Evolutionary conservation across 768 basidiomycete species (phyloP).

Genomic region (Mrakia frigida): DNA sequence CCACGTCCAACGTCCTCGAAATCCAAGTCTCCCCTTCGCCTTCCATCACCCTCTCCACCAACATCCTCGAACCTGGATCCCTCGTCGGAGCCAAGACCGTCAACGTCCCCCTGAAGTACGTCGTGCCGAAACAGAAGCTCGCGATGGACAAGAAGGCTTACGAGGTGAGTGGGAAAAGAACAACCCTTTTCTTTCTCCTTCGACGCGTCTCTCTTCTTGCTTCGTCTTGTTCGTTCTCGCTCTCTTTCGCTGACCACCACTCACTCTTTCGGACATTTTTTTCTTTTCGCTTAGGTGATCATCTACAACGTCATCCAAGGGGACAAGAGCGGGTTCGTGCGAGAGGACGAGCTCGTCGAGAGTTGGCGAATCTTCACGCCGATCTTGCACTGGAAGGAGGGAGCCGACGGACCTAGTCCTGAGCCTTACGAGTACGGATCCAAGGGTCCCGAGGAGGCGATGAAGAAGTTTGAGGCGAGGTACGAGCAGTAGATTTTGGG

Average conservation of each 20-base stretch:
- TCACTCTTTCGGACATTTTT: neutral
- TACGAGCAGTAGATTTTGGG: neutral
- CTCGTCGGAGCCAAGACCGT: constrained; percentile 8
- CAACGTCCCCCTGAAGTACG: constrained; percentile 13
- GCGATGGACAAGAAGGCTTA: constrained; percentile 29
- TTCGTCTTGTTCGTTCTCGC: too few species aligned
- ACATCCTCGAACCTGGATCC: constrained; percentile 5
- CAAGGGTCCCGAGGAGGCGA: constrained; percentile 31
- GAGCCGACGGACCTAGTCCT: constrained; percentile 30
- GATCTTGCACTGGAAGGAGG: constrained; percentile 32
- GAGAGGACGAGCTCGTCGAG: constrained; percentile 34
- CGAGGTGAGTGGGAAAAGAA: constrained; percentile 27
- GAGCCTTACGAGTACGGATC: constrained; percentile 34
- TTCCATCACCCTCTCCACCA: constrained; percentile 4
- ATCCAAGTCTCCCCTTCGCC: constrained; percentile 9
- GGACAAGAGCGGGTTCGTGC: constrained; percentile 31
- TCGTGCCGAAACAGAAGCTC: constrained; percentile 7
- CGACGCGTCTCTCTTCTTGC: too few species aligned
- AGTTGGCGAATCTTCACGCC: constrained; percentile 36
- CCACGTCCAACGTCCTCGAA: constrained; percentile 1
- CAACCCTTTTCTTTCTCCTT: too few species aligned
- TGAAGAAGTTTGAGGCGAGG: constrained; percentile 33
- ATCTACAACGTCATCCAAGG: constrained; percentile 31
- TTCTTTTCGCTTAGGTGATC: neutral
- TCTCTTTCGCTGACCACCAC: neutral